Percentiles rank a stretch among this genome's conserved stretches.
phyloP scores from a whole-genome alignment of 2,329 filamentous ascomycete species.

The Intubia oerlemansii region DNA sequence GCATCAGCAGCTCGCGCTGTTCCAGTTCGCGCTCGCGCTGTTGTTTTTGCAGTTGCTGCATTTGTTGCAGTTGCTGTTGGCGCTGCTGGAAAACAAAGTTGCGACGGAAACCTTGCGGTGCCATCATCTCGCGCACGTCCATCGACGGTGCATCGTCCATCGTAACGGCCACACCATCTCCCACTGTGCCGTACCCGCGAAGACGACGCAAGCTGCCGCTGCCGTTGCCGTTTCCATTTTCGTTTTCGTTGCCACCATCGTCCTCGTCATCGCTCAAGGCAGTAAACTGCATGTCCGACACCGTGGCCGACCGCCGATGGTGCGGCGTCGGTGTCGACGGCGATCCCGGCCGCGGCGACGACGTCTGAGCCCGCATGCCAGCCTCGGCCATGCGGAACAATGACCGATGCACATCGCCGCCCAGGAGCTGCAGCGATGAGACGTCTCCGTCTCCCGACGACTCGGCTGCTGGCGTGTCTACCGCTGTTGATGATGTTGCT shows the following conservation, averaged over 20 bases:
- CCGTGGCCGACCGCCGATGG: slow-evolving; percentile 38
- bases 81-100: slow-evolving; percentile 18
- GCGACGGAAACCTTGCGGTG: slow-evolving; percentile 27
- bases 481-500: too few species aligned
- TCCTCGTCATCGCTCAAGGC: too few species aligned
- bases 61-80: too few species aligned
- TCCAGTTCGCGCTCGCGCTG: too few species aligned
- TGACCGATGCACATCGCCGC: slow-evolving; percentile 60
- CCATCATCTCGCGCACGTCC: slow-evolving; percentile 14
- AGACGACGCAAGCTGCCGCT: background rate
- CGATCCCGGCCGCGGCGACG: background rate
- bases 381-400: slow-evolving; percentile 47
- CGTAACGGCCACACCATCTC: slow-evolving; percentile 9
- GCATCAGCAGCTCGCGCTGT: slow-evolving; percentile 12
- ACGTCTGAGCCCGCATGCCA: slow-evolving; percentile 17
- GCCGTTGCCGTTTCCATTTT: background rate
- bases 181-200: slow-evolving; percentile 1
- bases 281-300: too few species aligned
- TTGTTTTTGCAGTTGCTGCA: too few species aligned
- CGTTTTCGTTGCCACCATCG: background rate
- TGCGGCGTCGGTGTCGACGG: background rate
- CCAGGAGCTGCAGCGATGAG: slow-evolving; percentile 44
- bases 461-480: too few species aligned
- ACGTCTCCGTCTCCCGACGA: slow-evolving; percentile 1
- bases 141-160: slow-evolving; percentile 10